Percentiles rank a stretch among this genome's conserved stretches.
phyloP scores from a whole-genome alignment of 345 rosid genomes.

The Trapa incisa region DNA sequence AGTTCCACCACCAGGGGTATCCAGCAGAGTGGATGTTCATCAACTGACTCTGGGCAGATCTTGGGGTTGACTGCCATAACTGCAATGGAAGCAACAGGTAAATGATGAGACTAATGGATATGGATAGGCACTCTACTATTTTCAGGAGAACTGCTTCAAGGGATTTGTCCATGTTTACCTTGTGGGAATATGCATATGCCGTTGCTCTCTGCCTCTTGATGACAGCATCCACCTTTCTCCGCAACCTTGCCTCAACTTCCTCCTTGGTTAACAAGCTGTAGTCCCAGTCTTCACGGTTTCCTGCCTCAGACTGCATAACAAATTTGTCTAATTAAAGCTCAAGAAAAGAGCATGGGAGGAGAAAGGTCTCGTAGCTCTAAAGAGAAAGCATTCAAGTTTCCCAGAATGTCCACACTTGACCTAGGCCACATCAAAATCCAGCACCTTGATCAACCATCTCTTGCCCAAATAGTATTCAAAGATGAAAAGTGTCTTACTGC shows the following conservation, averaged over 20 bases:
- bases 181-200: constrained; percentile 83
- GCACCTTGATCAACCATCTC: too few relatives aligned
- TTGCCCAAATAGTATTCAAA: too few relatives aligned
- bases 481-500: constrained; percentile 23
- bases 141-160: too few relatives aligned
- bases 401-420: too few relatives aligned
- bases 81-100: constrained; percentile 11
- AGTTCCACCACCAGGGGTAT: constrained; percentile 96
- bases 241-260: constrained; percentile 61
- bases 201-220: constrained; percentile 81
- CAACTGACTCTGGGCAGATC: constrained; percentile 26
- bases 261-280: constrained; percentile 68
- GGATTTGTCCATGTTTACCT: constrained; percentile 29
- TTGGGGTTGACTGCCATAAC: constrained; percentile 53
- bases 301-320: constrained; percentile 49
- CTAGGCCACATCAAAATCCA: too few relatives aligned
- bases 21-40: constrained; percentile 43
- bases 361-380: too few relatives aligned
- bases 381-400: too few relatives aligned
- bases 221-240: constrained; percentile 65
- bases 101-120: background rate
- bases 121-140: background rate
- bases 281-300: constrained; percentile 67
- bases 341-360: too few relatives aligned
- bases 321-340: background rate